Conservation (phyloP, 1,139 yeast genomes). For the Hansenula lynferdii region DNA sequence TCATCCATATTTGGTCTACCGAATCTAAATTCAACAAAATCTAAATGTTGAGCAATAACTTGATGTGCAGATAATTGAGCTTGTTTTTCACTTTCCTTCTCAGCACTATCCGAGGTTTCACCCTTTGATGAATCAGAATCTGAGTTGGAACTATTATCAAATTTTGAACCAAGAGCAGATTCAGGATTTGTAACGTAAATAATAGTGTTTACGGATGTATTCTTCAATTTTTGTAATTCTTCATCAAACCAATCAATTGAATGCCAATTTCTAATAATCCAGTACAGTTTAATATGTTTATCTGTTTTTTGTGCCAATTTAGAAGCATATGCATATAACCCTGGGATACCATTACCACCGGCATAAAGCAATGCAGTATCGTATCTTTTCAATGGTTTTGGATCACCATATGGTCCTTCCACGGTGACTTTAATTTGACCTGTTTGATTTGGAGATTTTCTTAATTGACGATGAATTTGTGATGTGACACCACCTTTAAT, state of each 20-base stretch:
- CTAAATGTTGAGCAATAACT: constrained; percentile 15
- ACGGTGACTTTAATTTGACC: constrained; percentile 31
- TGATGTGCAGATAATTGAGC: constrained; percentile 6
- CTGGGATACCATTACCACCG: constrained; percentile 74
- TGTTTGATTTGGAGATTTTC: constrained; percentile 15
- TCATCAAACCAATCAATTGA: constrained; percentile 48
- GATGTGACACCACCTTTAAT: constrained; percentile 45
- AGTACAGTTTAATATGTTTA: constrained; percentile 35
- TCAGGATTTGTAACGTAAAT: constrained; percentile 33
- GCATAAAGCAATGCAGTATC: constrained; percentile 50
- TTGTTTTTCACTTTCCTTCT: constrained; percentile 4
- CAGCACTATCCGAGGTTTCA: constrained; percentile 4
- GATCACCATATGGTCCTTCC: constrained; percentile 60
- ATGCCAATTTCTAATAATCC: constrained; percentile 44
- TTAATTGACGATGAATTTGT: constrained; percentile 26
- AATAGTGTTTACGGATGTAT: constrained; percentile 31
- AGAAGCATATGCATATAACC: constrained; percentile 30
- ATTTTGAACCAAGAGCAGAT: constrained; percentile 7
- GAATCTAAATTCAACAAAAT: constrained; percentile 33
- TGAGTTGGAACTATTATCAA: background rate
- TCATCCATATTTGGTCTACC: constrained; percentile 41
- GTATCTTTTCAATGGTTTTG: constrained; percentile 47
- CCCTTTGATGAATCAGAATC: constrained; percentile 1
- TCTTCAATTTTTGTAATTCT: constrained; percentile 34
- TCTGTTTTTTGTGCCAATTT: constrained; percentile 4